Conservation (phyloP, 257 asterid species). For the Plantago ovata region DNA sequence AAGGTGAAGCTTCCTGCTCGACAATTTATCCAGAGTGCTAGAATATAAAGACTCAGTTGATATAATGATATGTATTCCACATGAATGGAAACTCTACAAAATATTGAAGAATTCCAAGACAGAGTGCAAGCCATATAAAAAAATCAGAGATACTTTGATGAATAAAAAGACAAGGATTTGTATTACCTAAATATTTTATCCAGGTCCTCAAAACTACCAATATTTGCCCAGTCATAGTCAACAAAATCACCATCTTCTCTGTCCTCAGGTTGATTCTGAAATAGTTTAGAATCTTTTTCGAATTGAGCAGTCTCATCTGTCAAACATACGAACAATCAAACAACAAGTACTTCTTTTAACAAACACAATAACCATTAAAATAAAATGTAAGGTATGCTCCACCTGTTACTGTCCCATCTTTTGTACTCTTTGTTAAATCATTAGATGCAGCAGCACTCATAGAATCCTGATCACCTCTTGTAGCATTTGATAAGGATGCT, state of each 20-base stretch:
- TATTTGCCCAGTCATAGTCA: conserved; percentile 82
- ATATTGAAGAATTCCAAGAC: conserved; percentile 6
- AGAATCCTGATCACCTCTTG: conserved; percentile 33
- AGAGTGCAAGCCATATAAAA: background rate
- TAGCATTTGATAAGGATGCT: conserved; percentile 37
- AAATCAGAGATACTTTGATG: background rate
- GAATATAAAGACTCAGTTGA: background rate
- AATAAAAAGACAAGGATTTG: conserved; percentile 17
- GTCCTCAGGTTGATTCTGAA: conserved; percentile 51
- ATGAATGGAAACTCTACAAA: background rate
- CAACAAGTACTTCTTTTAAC: conserved; percentile 9
- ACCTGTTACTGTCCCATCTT: conserved; percentile 35
- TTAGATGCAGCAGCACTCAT: conserved; percentile 30
- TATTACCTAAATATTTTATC: conserved; percentile 86
- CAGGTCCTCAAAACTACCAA: conserved; percentile 91
- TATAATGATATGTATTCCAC: background rate
- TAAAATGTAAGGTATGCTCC: conserved; percentile 18
- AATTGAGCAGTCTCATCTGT: conserved; percentile 43
- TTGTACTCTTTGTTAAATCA: conserved; percentile 26
- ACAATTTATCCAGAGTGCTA: background rate
- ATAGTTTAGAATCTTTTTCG: conserved; percentile 43
- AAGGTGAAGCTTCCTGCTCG: background rate
- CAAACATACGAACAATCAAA: conserved; percentile 22
- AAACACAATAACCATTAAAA: conserved; percentile 1
- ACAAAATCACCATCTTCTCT: conserved; percentile 62